These are phyloP conservation scores for Aspergillus flavus DNA, from an alignment of 2,329 filamentous ascomycete species.

Conservation along the genomic window DNA sequence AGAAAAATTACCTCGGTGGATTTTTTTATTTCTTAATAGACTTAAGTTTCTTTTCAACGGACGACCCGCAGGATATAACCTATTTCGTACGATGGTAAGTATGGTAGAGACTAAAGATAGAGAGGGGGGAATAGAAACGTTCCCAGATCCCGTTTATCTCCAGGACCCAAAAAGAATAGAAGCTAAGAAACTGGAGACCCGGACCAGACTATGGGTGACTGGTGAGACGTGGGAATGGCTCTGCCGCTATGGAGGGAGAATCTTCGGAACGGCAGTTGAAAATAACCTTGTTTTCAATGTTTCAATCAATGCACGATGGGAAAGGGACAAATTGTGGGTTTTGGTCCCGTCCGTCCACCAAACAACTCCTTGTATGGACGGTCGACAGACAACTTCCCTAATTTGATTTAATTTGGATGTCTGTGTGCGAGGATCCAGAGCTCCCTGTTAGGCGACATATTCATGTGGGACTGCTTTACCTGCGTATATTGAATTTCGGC, in stretches of 20 bases:
- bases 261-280: slow-evolving; percentile 18
- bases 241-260: slow-evolving; percentile 5
- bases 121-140: background rate
- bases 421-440: slow-evolving; percentile 1
- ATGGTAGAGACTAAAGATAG: background rate
- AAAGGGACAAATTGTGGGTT: slow-evolving; percentile 4
- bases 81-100: background rate
- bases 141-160: slow-evolving; percentile 3
- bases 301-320: slow-evolving; percentile 7
- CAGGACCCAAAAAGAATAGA: background rate
- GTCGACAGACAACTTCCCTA: background rate
- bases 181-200: slow-evolving; percentile 2
- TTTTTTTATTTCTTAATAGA: background rate
- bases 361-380: slow-evolving; percentile 8
- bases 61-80: background rate
- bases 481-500: background rate
- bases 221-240: slow-evolving; percentile 1
- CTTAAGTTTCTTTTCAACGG: background rate
- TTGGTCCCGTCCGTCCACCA: slow-evolving; percentile 1
- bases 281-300: slow-evolving; percentile 23
- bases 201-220: slow-evolving; percentile 3
- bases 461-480: background rate
- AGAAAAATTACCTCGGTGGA: background rate
- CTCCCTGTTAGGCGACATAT: background rate
- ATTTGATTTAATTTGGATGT: slow-evolving; percentile 3